These are phyloP conservation scores for Omphalotus guepiniiformis DNA, from an alignment of 768 basidiomycete species.

Conservation along the genomic window DNA sequence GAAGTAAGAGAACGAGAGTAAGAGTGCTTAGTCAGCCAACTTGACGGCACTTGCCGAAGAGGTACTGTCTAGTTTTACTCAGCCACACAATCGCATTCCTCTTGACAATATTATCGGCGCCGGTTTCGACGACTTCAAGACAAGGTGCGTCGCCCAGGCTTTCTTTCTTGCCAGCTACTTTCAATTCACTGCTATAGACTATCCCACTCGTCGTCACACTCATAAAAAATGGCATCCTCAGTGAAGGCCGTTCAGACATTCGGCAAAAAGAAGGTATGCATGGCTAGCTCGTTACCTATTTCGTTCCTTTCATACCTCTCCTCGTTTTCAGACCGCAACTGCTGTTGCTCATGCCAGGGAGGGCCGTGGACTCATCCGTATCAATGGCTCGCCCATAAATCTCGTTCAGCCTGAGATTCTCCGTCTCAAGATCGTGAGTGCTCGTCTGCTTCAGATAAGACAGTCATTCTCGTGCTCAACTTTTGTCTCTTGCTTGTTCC, in stretches of 20 bases:
- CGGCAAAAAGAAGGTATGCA: conserved; percentile 97
- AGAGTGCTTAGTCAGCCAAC: conserved; percentile 1
- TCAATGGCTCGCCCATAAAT: conserved; percentile 95
- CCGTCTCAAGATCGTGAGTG: conserved; percentile 95
- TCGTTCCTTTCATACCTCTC: conserved; percentile 8
- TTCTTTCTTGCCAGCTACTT: conserved; percentile 13
- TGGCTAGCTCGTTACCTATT: neutral
- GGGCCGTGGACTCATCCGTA: conserved; percentile 92
- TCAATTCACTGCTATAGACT: conserved; percentile 13
- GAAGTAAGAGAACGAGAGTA: neutral
- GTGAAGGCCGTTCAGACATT: conserved; percentile 96
- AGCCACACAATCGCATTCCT: neutral
- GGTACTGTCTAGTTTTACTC: neutral
- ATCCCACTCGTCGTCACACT: conserved; percentile 22
- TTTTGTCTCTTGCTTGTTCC: no score
- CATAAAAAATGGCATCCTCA: conserved; percentile 64
- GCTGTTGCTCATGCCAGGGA: conserved; percentile 97
- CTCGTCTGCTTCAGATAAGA: no score
- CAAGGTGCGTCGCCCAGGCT: conserved; percentile 12
- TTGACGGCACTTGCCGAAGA: conserved; percentile 1
- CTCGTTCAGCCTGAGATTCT: conserved; percentile 94
- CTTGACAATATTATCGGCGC: neutral
- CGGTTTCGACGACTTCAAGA: conserved; percentile 9
- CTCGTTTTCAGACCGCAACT: conserved; percentile 75
- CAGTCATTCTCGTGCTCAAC: no score